phyloP scores from a whole-genome alignment of 2,329 filamentous ascomycete species.

The Nothophaeocryptopus gaeumannii region DNA sequence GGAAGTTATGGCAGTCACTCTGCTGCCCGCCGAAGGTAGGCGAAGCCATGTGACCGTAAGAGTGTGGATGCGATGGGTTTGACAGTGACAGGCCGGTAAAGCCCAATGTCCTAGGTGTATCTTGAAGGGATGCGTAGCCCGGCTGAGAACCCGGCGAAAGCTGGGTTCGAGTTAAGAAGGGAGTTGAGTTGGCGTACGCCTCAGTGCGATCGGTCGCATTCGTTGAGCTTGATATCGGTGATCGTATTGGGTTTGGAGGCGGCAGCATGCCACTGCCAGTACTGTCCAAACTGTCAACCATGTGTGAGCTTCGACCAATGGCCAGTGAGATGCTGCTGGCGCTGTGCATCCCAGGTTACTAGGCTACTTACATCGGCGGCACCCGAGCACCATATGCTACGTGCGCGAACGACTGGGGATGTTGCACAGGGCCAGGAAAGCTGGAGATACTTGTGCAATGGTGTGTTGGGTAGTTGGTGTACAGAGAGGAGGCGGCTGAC shows the following conservation, averaged over 20 bases:
- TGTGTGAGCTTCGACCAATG: constrained; percentile 25
- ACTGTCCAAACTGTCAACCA: constrained; percentile 30
- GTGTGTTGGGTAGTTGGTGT: constrained; percentile 34
- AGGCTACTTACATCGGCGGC: constrained; percentile 46
- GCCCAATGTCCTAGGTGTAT: constrained; percentile 31
- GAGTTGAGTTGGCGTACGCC: constrained; percentile 26
- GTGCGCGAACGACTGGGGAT: constrained; percentile 38
- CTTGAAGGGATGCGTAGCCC: constrained; percentile 32
- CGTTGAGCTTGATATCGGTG: constrained; percentile 29
- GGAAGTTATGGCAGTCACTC: constrained; percentile 40
- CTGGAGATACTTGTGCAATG: constrained; percentile 38
- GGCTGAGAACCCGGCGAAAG: constrained; percentile 28
- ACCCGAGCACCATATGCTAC: constrained; percentile 42
- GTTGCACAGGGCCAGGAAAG: constrained; percentile 35
- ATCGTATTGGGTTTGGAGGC: constrained; percentile 26
- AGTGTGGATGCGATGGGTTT: constrained; percentile 18
- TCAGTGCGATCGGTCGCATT: constrained; percentile 29
- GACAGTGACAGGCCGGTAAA: constrained; percentile 27
- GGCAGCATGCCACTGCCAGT: constrained; percentile 29
- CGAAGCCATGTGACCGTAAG: constrained; percentile 29
- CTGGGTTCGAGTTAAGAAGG: constrained; percentile 28
- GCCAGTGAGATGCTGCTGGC: constrained; percentile 12
- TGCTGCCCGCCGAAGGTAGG: constrained; percentile 27
- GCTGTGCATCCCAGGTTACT: constrained; percentile 31
- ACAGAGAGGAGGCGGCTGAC: constrained; percentile 47